Base-by-base conservation (phyloP, 306 rosid species). In the Abrus precatorius region DNA sequence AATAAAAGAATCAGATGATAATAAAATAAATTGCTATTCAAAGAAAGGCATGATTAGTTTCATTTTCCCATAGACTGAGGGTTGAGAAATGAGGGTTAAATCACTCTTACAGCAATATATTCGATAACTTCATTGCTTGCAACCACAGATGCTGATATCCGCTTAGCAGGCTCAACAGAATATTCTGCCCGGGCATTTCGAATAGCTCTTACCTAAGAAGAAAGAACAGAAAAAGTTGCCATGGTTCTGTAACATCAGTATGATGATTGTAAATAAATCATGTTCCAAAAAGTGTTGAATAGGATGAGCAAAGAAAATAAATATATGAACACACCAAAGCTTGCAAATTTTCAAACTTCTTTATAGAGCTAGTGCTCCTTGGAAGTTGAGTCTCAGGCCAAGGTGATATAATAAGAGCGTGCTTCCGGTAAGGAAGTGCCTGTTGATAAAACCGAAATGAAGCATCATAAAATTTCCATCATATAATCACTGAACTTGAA, bases 131-230 rank as follows among this genome's bases (percentile, higher is more conserved):
- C 99, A 69, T 87, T 87, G 82, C 88, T 92, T 64, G 99, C 99
- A 83, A 92, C 93, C 55, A 92, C 78, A 12, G 92, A 91, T 59
- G 94, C 97, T 53, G 99, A 95, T 86, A 95, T 91, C 56, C 94
- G 89, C 85, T 90, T 95, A 27, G 85, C 99, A 47, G 97, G 97
- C 87, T 91, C 99, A 88, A 95, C 99, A 70, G 97, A 91, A 85
- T 95, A 92, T 89, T 95, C 99, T 77, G 99, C 97, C 78, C 97
- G 89, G 73, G 92, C 95, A 92, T 95, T 95, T 82, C 99, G 84
- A 73, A 95, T 80, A 7, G 97, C 91, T 86, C 88, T 93, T 69
- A 89, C 92, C 99, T 95, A 84, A 40, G 82, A 20, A 61, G 43
- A 27, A 45, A 62, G 32, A 60, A 50, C 4, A 80, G 49, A 33